These are phyloP conservation scores for Fusarium heterosporum DNA, from an alignment of 2,329 filamentous ascomycete genomes.

Conservation along the genomic window DNA sequence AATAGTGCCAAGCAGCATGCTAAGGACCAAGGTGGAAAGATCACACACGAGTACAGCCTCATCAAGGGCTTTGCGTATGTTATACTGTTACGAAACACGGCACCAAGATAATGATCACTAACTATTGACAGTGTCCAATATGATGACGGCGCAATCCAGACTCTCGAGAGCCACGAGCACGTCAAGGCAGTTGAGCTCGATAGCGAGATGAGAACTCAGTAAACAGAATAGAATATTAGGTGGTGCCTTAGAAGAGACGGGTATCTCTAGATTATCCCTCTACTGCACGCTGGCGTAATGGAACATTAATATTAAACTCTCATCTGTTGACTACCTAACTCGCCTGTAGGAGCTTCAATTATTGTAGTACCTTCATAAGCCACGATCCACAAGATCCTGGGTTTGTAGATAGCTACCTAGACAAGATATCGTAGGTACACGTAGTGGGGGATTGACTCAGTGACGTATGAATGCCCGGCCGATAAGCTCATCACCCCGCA, in stretches of 20 bases:
- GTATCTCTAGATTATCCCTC: conserved; percentile 27
- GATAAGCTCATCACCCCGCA: conserved; percentile 32
- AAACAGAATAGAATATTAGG: conserved; percentile 45
- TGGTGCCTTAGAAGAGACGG: conserved; percentile 6
- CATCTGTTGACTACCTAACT: background rate
- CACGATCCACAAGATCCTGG: background rate
- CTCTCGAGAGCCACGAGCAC: conserved; percentile 76
- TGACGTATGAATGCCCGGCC: conserved; percentile 32
- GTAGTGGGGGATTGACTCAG: conserved; percentile 28
- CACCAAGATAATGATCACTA: background rate
- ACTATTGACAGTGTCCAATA: conserved; percentile 73
- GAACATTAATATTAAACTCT: conserved; percentile 18
- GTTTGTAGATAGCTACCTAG: background rate
- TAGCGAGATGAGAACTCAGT: conserved; percentile 77
- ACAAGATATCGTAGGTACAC: background rate
- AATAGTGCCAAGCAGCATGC: conserved; percentile 81
- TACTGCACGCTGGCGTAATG: conserved; percentile 16
- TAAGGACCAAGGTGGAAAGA: conserved; percentile 80
- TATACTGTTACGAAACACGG: background rate
- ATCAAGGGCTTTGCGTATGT: conserved; percentile 95
- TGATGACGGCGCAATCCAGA: conserved; percentile 72
- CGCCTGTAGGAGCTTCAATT: background rate
- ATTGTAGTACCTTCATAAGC: background rate
- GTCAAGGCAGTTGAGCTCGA: conserved; percentile 82
- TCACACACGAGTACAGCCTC: conserved; percentile 84